Base-by-base conservation (phyloP, 1,139 yeast genomes). In the Eremothecium sinecaudum region DNA sequence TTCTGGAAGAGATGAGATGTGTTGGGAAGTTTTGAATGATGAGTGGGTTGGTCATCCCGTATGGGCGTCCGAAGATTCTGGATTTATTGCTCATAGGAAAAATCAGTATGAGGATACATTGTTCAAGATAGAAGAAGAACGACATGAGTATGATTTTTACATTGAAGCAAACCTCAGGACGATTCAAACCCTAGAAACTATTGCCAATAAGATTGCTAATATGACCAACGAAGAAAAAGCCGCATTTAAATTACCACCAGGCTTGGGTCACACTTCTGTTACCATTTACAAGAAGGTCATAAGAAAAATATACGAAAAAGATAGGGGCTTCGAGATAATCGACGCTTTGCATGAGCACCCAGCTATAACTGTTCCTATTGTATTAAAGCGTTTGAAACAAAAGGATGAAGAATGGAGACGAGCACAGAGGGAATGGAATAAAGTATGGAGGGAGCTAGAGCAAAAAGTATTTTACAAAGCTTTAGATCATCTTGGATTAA, bases 41-140 rank as follows among this genome's bases (percentile, higher is more conserved):
- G 97, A 90, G 61, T 92, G 97, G 97, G 97, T 90, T 17, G 96
- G 96, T 2, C 97, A 87, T 59, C 99, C 99, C 24, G 93, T 95
- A 5, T 92, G 98, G 98, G 98, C 97, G 1, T 87, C 97, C 1
- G 98, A 90, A 59, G 98, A 92, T 57, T 83, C 95, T 16, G 98
- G 98, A 0, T 90, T 87, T 53, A 87, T 90, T 55, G 95, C 98
- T 12, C 98, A 92, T 59, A 76, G 97, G 48, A 90, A 92, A 60
- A 90, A 92, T 55, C 98, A 90, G 61, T 90, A 87, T 56, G 98
- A 90, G 61, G 98, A 90, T 60, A 83, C 90, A 36, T 64, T 92
- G 41, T 87, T 86, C 64, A 80, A 93, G 55, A 86, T 87, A 39
- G 98, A 90, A 61, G 98, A 90, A 59, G 99, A 90, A 61, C 76